Evolutionary conservation across 2,329 filamentous ascomycete species (phyloP), one percentile per base, ranked within the genome.

Genomic region (Ophiostoma montium): DNA sequence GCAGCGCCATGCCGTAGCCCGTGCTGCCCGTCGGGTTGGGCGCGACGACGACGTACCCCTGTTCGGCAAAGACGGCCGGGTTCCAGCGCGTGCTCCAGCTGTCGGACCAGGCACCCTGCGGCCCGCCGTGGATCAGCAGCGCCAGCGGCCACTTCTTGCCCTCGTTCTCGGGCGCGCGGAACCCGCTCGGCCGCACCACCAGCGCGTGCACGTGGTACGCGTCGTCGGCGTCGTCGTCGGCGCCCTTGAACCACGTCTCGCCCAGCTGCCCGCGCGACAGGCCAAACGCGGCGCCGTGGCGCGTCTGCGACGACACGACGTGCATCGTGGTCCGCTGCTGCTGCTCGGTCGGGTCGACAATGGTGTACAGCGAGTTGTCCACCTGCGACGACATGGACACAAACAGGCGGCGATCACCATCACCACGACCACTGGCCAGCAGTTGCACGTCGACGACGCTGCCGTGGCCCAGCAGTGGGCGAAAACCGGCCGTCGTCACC

Each of bases 81-180:
- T 94, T 94, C 87, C 87, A 94, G 16, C 87, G 72, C 2, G 82
- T 87, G 61, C 76, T 83, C 85, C 86, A 94, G 27, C 73, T 70
- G 58, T 92, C 82, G 31, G 64, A 67, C 82, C 84, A 90, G 0
- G 84, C 77, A 19, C 80, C 77, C 62, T 92, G 85, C 0, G 86
- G 86, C 0, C 87, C 87, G 49, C 87, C 87, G 59, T 94, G 87
- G 54, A 94, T 84, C 38, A 89, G 67, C 60, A 88, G 82, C 2
- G 83, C 78, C 5, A 94, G 70, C 0, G 87, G 87, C 58, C 90
- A 94, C 55, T 77, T 87, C 36, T 49, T 50, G 31, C 35, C 49
- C 43, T 48, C 48, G 41, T 53, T 54, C 63, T 86, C 82, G 16
- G 64, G 69, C 9, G 72, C 64, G 58, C 85, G 74, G 60, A 90